Base-by-base conservation (phyloP, 1,284 basidiomycete species). In the Meira nashicola region DNA sequence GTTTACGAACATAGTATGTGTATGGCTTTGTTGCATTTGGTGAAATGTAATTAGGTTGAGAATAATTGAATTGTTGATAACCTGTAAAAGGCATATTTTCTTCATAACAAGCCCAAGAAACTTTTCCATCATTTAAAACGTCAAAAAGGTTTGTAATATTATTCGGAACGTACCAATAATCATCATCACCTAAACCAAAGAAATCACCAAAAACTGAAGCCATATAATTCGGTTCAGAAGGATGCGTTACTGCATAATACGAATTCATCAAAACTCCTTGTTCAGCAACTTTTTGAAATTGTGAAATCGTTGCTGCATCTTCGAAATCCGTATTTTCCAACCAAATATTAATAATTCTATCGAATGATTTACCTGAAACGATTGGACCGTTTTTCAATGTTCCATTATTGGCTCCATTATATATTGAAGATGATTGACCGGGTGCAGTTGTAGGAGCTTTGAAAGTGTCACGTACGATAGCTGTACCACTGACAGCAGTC, bases 91-190 rank as follows among this genome's bases (percentile, higher is more conserved):
- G 86, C 82, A 86, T 80, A 68, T 83, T 84, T 69, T 88, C 67
- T 17, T 67, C 64, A 61, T 78, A 62, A 50, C 77, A 77, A 1
- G 79, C 78, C 71, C 77, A 80, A 7, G 71, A 72, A 63, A 88
- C 82, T n/a, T 60, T 56, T 58, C 64, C 66, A 50, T 80, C 79
- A 59, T 87, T 86, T 46, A 88, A 79, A 3, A 87, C 79, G 67
- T 88, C 86, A 28, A 84, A 84, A 46, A 87, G 66, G n/a, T 83
- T 84, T 6, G 84, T 84, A 37, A 86, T 80, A 69, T 80, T 80
- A 38, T 54, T 61, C 5, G 79, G 74, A 60, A 77, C 58, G 23
- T 67, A 73, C 67, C 79, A 79, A 57, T 82, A 73, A 50, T 77
- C 68, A 65, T 87, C 86, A 58, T 82, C 81, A 10, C 66, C 73